These are phyloP conservation scores for Capsicum baccatum DNA, from an alignment of 257 asterid genomes.

Conservation along the genomic window DNA sequence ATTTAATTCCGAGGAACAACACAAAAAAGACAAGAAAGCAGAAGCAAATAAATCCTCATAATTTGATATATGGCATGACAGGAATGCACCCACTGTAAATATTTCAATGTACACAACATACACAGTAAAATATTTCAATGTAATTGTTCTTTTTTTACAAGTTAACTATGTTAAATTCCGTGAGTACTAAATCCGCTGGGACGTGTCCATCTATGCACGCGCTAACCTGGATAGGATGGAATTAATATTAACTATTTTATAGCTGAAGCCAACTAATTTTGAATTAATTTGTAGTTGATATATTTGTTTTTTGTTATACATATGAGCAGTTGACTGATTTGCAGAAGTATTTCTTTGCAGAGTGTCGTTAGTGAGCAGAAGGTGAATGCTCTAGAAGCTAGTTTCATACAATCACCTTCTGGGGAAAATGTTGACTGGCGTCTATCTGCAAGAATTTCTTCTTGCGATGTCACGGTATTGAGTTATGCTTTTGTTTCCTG, in stretches of 20 bases:
- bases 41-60: conserved; percentile 16
- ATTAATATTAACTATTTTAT: neutral
- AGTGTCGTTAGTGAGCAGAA: conserved; percentile 91
- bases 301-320: neutral
- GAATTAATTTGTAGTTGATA: neutral
- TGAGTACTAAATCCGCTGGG: neutral
- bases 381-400: conserved; percentile 93
- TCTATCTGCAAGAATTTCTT: conserved; percentile 94
- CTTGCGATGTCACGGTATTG: conserved; percentile 92
- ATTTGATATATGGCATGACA: neutral
- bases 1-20: neutral
- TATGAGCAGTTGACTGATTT: conserved; percentile 32
- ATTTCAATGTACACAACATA: neutral
- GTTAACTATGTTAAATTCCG: neutral
- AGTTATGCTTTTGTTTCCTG: conserved; percentile 32
- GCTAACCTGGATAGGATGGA: neutral
- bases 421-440: conserved; percentile 97
- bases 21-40: neutral
- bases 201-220: neutral
- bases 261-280: neutral
- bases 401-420: conserved; percentile 86
- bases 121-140: neutral
- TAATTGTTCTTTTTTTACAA: neutral
- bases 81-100: neutral
- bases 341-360: conserved; percentile 53